phyloP scores from a whole-genome alignment of 371 early-diverging fungal species.

The Mucor indicus region DNA sequence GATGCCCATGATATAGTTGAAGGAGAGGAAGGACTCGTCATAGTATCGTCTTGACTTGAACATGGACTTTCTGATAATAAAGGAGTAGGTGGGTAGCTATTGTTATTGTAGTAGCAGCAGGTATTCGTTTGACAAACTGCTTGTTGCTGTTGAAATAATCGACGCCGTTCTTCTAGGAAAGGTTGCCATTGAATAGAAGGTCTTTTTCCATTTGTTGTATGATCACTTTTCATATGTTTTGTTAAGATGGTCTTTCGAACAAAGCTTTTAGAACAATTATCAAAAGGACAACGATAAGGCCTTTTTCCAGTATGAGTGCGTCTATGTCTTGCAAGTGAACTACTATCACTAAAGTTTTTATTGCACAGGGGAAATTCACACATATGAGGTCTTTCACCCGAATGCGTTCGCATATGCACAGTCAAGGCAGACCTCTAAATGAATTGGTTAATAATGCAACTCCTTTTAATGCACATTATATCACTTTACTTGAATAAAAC shows the following conservation, averaged over 20 bases:
- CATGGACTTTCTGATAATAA: no score
- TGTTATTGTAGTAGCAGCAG: no score
- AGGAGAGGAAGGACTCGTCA: no score
- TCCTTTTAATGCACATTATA: no score
- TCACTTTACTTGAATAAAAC: slow-evolving; percentile 85
- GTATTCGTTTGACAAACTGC: no score
- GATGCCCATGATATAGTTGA: no score
- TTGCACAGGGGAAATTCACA: slow-evolving; percentile 63
- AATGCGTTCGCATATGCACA: slow-evolving; percentile 75
- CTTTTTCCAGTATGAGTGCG: slow-evolving; percentile 74
- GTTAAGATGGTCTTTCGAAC: slow-evolving; percentile 70
- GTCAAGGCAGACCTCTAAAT: slow-evolving; percentile 78
- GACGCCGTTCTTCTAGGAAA: slow-evolving; percentile 43
- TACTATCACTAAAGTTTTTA: slow-evolving; percentile 61
- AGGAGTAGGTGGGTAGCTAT: no score
- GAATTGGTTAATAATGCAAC: no score
- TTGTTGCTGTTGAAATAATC: slow-evolving; percentile 29
- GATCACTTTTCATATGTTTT: slow-evolving; percentile 57
- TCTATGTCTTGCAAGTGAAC: slow-evolving; percentile 47
- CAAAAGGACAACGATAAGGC: slow-evolving; percentile 62
- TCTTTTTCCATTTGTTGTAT: slow-evolving; percentile 35
- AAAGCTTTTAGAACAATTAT: slow-evolving; percentile 63
- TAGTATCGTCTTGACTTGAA: no score
- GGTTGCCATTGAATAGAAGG: slow-evolving; percentile 50
- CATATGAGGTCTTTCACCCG: slow-evolving; percentile 74